Evolutionary conservation across 306 rosid species (phyloP).

Genomic region (Pyrus bretschneideri): DNA sequence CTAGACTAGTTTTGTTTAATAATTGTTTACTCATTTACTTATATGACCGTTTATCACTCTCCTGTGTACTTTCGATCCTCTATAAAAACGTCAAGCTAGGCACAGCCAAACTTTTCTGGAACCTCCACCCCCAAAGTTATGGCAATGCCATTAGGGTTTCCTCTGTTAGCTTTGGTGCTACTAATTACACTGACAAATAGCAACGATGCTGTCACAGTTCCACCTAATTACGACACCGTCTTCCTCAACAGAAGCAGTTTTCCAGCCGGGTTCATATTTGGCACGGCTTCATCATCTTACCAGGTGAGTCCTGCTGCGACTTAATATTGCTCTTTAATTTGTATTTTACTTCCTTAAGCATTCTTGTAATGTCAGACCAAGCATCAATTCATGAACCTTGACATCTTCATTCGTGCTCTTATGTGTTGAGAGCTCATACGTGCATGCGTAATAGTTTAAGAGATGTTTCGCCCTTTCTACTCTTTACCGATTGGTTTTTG

Average conservation of each 20-base stretch:
- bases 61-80: neutral
- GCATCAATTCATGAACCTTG: no score
- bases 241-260: constrained; percentile 33
- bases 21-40: no score
- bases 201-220: neutral
- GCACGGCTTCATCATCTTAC: constrained; percentile 40
- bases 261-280: constrained; percentile 36
- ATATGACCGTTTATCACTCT: no score
- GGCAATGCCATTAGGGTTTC: neutral
- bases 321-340: neutral
- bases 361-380: neutral
- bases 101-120: neutral
- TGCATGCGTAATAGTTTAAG: no score
- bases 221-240: neutral
- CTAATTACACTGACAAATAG: neutral
- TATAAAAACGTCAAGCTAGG: neutral
- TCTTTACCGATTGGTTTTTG: no score
- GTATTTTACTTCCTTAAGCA: neutral
- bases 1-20: no score
- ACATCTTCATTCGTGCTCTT: no score
- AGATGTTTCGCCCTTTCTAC: no score
- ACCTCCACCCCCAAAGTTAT: neutral
- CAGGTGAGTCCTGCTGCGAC: constrained; percentile 13
- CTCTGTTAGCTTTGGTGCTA: neutral
- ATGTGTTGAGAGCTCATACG: no score